Evolutionary conservation across 2,329 filamentous ascomycete genomes (phyloP), one percentile per base, ranked within the genome.

Genomic region (Ophiostoma piceae): DNA sequence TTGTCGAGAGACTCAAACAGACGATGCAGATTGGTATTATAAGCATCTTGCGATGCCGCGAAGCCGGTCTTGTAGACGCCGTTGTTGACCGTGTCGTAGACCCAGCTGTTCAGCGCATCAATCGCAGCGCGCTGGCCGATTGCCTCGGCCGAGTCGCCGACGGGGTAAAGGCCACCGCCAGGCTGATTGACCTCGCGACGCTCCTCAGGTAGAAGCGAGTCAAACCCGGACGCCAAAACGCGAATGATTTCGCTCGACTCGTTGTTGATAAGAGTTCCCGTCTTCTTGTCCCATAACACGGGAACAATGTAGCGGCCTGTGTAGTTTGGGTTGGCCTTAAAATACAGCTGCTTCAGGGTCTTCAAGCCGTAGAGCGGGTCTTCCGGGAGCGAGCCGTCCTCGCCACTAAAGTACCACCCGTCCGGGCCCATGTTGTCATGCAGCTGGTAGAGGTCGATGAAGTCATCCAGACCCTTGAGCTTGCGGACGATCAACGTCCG

Each of bases 401-500:
- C 73, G 8, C 79, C 80, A 51, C 76, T 76, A 66, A 78, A 82
- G 67, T 78, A 85, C 87, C 89, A 81, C 82, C 87, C 77, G 82
- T 88, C 72, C 75, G 84, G 76, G 0, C 78, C 78, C 83, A 92
- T 85, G 71, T 87, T 83, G 82, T 88, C 88, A 75, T 91, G 87
- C 8, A 92, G 87, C 7, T 85, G 84, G n/a, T 89, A 90, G 71
- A 87, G 84, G 6, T 87, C 82, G 68, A 94, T 85, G 72, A 91
- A 82, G 67, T 89, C 84, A 71, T 93, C 89, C 0, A 94, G 83
- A 0, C 89, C 89, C 78, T 94, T 94, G 69, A 94, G 81, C 69
- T 87, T 84, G 8, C 51, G 51, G 16, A 57, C 51, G 0, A 57
- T 57, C n/a, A 57, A 14, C 2, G 51, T 57, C 4, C 51, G 51